Evolutionary conservation across 192 early-diverging fungal species (phyloP).

Genomic region (Gonapodya prolifera): DNA sequence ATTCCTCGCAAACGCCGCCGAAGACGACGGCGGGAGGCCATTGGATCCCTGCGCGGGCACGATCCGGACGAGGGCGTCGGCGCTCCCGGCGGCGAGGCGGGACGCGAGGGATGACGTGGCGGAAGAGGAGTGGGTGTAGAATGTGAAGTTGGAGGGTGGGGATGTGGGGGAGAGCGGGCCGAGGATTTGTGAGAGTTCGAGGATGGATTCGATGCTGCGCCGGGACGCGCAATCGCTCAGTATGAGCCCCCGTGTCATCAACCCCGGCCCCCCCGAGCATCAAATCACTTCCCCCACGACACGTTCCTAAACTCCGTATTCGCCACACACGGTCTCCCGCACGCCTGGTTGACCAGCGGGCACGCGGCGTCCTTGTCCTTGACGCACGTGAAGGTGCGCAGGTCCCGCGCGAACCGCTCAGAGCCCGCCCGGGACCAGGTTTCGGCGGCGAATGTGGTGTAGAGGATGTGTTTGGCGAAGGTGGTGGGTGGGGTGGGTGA

Average conservation of each 20-base stretch:
- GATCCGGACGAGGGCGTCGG: slow-evolving; percentile 6
- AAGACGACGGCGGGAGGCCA: slow-evolving; percentile 55
- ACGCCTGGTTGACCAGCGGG: slow-evolving; percentile 27
- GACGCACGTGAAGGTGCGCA: slow-evolving; percentile 41
- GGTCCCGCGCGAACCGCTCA: slow-evolving; percentile 64
- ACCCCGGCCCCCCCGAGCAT: slow-evolving; percentile 50
- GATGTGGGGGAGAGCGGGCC: background rate
- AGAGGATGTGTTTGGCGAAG: slow-evolving; percentile 57
- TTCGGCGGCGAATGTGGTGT: slow-evolving; percentile 61
- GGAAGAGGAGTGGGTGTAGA: background rate
- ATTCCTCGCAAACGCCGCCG: slow-evolving; percentile 54
- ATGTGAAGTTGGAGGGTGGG: slow-evolving; percentile 32
- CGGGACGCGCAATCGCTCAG: background rate
- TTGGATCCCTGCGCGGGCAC: background rate
- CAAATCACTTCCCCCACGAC: too few species aligned
- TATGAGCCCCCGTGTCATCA: slow-evolving; percentile 44
- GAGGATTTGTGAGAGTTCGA: slow-evolving; percentile 6
- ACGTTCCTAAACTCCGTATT: slow-evolving; percentile 52
- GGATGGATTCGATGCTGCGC: slow-evolving; percentile 3
- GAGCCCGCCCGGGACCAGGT: slow-evolving; percentile 69
- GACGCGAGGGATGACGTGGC: slow-evolving; percentile 13
- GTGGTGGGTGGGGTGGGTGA: slow-evolving; percentile 22
- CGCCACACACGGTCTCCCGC: slow-evolving; percentile 46
- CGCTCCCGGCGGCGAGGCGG: slow-evolving; percentile 25
- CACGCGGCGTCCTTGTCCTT: slow-evolving; percentile 14